Percentiles rank a stretch among this genome's conserved stretches.
Evolutionary conservation across 2,329 filamentous ascomycete genomes (phyloP).

Genomic region (Penicillium sp.): DNA sequence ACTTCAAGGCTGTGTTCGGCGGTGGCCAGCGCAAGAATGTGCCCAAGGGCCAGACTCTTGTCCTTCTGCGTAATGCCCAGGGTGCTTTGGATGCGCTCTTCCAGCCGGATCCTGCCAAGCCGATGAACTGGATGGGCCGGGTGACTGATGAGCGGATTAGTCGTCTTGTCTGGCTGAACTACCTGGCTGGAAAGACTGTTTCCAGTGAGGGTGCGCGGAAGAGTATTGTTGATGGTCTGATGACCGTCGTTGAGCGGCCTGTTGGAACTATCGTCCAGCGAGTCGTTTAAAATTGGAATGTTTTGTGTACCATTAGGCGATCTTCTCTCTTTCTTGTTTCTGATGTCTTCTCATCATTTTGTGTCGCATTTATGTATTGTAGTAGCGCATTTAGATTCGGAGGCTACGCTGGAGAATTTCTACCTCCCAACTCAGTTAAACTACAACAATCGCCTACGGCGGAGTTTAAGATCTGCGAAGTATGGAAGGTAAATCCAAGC

Average conservation of each 20-base stretch:
- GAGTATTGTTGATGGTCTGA: slow-evolving; percentile 83
- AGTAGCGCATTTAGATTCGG: not conserved
- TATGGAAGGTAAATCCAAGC: too few species aligned
- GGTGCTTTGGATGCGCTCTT: slow-evolving; percentile 73
- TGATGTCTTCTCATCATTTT: not conserved
- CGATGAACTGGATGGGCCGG: slow-evolving; percentile 66
- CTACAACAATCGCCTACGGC: not conserved
- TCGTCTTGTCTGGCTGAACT: slow-evolving; percentile 84
- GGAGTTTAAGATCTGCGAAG: not conserved
- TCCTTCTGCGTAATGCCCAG: slow-evolving; percentile 68
- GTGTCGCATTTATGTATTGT: slow-evolving; percentile 10
- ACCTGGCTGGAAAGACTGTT: slow-evolving; percentile 83
- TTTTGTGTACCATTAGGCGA: not conserved
- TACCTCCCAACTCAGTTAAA: not conserved
- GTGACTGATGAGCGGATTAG: slow-evolving; percentile 80
- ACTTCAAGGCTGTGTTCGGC: slow-evolving; percentile 82
- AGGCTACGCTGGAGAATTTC: not conserved
- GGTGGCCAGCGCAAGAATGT: slow-evolving; percentile 69
- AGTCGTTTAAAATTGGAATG: slow-evolving; percentile 52
- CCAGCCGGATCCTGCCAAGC: slow-evolving; percentile 53
- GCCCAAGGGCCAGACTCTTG: slow-evolving; percentile 76
- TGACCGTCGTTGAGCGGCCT: slow-evolving; percentile 85
- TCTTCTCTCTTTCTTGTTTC: not conserved
- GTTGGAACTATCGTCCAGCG: slow-evolving; percentile 84
- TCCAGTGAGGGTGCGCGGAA: slow-evolving; percentile 80